Base-by-base conservation (phyloP, 1,284 basidiomycete species). In the Spongiforma sp. region DNA sequence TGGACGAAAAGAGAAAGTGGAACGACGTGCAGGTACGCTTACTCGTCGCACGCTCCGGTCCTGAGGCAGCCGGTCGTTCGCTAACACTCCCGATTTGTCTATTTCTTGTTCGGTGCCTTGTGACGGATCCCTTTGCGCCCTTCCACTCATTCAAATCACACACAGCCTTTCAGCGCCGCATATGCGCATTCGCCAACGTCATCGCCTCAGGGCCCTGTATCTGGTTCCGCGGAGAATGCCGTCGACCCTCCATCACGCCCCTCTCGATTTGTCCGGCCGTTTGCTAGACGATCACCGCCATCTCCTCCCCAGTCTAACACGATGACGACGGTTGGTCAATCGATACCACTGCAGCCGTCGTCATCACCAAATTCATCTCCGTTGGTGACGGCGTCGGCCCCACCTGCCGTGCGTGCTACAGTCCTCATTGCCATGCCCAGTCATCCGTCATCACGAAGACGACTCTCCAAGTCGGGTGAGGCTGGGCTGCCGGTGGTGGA, bases 351-450 rank as follows among this genome's bases (percentile, higher is more conserved):
- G 14, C 50, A n/a, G n/a, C n/a, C n/a, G n/a, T n/a, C n/a, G n/a
- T n/a, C 65, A 39, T 32, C 33, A 36, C 14, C 62, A 9, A 43
- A 62, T 62, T 62, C 69, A 68, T 67, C 66, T 62, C 64, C 69
- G 62, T 21, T 57, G 15, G 28, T 30, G 48, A 46, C 68, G 15
- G 24, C 69, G 30, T 15, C 48, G 28, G 26, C n/a, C n/a, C n/a
- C 68, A 34, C 55, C 64, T 54, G 50, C 69, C 30, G 62, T 75
- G 43, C 78, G 77, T 36, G 78, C 87, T 17, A 81, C 84, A 0
- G 82, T 87, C 36, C 77, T 87, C 55, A 83, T 87, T 53, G 84
- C 85, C 2, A 87, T 87, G 86, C 86, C 86, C 7, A 69, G 50
- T 32, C 50, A 26, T 12, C 50, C 71, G 28, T 68, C 73, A 8